These are phyloP conservation scores for Verbena officinalis DNA, from an alignment of 257 asterid species.

Conservation along the genomic window DNA sequence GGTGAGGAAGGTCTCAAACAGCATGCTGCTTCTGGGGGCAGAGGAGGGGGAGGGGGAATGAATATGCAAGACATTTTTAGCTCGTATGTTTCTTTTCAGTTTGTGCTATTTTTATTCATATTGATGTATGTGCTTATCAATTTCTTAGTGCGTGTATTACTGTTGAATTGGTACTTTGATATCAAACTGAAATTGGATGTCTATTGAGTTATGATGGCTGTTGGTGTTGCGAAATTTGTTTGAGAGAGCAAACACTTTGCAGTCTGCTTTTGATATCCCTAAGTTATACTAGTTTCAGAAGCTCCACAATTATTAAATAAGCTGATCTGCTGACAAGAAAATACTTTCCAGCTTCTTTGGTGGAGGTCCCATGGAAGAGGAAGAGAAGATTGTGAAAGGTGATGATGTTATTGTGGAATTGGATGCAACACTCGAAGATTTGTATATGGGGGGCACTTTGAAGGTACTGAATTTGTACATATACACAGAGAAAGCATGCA, in stretches of 20 bases:
- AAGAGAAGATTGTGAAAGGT: constrained; percentile 87
- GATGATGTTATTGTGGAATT: constrained; percentile 90
- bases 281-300: too few relatives aligned
- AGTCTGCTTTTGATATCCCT: constrained; percentile 1
- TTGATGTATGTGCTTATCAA: neutral
- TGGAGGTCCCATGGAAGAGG: constrained; percentile 92
- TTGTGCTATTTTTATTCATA: neutral
- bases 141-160: neutral
- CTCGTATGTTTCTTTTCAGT: constrained; percentile 54
- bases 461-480: constrained; percentile 60
- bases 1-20: constrained; percentile 95
- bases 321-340: constrained; percentile 30
- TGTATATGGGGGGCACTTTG: constrained; percentile 90
- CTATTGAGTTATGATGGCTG: neutral
- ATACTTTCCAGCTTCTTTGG: constrained; percentile 70
- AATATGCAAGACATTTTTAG: constrained; percentile 85
- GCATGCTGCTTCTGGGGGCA: constrained; percentile 84
- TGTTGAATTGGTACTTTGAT: neutral
- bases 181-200: neutral
- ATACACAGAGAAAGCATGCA: neutral
- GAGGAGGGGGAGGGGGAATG: constrained; percentile 86
- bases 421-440: constrained; percentile 94
- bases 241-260: neutral
- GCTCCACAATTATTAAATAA: neutral
- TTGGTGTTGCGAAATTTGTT: constrained; percentile 8